phyloP scores from a whole-genome alignment of 78 protist genomes.

The Monocercomonoides exilis region DNA sequence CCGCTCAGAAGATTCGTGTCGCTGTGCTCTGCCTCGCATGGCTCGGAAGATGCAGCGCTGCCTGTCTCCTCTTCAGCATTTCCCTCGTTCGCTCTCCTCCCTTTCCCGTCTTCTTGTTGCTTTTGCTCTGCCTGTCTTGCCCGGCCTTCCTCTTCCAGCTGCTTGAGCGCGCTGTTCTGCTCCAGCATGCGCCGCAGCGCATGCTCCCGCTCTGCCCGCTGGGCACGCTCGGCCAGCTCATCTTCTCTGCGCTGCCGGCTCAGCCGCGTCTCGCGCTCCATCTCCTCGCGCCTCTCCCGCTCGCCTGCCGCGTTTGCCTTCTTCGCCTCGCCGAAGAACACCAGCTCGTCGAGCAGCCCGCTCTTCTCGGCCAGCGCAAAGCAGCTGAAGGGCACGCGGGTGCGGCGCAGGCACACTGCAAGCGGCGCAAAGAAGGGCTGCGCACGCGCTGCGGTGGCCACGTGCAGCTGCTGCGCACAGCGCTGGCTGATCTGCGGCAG shows the following conservation, averaged over 20 bases:
- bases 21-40: too few species aligned
- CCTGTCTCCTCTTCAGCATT: too few species aligned
- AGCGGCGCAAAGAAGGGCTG: too few species aligned
- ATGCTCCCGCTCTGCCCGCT: background rate
- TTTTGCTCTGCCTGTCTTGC: too few species aligned
- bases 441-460: too few species aligned
- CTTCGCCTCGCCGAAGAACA: background rate
- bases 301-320: too few species aligned
- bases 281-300: too few species aligned
- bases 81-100: background rate
- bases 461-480: background rate
- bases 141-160: too few species aligned
- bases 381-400: background rate
- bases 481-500: background rate
- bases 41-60: too few species aligned
- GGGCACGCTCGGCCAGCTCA: background rate
- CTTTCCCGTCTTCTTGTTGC: too few species aligned
- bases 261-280: background rate
- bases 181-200: background rate
- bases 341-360: background rate
- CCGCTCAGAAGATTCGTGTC: too few species aligned
- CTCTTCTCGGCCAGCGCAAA: background rate
- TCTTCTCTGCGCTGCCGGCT: too few species aligned
- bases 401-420: background rate
- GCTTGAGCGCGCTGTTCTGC: background rate